Evolutionary conservation across 2,329 filamentous ascomycete species (phyloP).

Genomic region (Penicillium sp.): DNA sequence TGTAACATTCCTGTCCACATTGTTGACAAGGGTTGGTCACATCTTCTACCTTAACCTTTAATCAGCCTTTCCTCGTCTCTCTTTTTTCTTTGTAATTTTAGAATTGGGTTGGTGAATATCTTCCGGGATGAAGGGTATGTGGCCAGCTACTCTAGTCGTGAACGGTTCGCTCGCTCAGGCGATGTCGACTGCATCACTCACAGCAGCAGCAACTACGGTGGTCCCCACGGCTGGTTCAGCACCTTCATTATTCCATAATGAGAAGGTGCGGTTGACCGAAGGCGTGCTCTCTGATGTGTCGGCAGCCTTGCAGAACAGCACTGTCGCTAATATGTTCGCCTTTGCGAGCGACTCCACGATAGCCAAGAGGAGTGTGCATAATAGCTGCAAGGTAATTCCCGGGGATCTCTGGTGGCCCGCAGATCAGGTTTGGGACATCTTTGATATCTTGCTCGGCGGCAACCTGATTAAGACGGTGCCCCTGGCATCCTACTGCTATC

Average conservation of each 20-base stretch:
- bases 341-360: conserved; percentile 24
- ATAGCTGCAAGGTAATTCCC: conserved; percentile 33
- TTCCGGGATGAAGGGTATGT: conserved; percentile 2
- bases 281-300: conserved; percentile 34
- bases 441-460: conserved; percentile 39
- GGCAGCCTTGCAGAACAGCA: conserved; percentile 23
- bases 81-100: background rate
- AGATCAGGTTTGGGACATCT: conserved; percentile 24
- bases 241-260: conserved; percentile 12
- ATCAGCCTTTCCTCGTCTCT: background rate
- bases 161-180: conserved; percentile 5
- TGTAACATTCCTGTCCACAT: background rate
- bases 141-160: background rate
- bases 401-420: conserved; percentile 23
- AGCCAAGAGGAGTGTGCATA: conserved; percentile 31
- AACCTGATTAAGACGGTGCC: conserved; percentile 34
- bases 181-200: conserved; percentile 3
- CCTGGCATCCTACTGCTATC: conserved; percentile 36
- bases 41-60: background rate
- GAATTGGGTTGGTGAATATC: background rate
- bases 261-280: conserved; percentile 37
- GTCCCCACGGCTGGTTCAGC: background rate
- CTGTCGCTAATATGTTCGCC: conserved; percentile 33
- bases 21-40: background rate
- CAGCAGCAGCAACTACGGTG: conserved; percentile 11